Percentiles rank a stretch among this genome's conserved stretches.
phyloP scores from a whole-genome alignment of 2,329 filamentous ascomycete species.

The Curvularia lunata region DNA sequence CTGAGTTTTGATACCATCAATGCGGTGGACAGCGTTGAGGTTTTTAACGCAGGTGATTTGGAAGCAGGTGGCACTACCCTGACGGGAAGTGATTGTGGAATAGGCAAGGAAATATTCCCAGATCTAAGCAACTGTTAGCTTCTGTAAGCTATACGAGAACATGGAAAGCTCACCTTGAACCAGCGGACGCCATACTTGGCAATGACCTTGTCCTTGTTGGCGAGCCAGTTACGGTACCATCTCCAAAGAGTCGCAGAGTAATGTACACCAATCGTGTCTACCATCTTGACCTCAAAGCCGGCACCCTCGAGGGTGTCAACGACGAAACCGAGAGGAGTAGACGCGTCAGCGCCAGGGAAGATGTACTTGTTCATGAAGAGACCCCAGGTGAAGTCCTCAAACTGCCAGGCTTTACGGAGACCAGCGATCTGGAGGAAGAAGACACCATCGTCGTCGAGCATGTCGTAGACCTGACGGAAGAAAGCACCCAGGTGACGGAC shows the following conservation, averaged over 20 bases:
- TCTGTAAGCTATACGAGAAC: background rate
- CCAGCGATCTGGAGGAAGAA: slow-evolving; percentile 97
- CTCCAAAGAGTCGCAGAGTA: slow-evolving; percentile 96
- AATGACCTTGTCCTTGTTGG: slow-evolving; percentile 87
- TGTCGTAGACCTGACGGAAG: slow-evolving; percentile 85
- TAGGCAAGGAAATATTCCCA: slow-evolving; percentile 92
- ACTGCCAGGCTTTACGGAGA: slow-evolving; percentile 94
- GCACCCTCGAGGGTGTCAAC: slow-evolving; percentile 83
- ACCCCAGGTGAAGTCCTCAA: slow-evolving; percentile 97
- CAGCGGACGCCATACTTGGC: slow-evolving; percentile 95
- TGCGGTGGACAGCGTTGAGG: slow-evolving; percentile 82
- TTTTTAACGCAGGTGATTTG: slow-evolving; percentile 90
- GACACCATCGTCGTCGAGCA: slow-evolving; percentile 94
- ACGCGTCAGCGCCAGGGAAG: slow-evolving; percentile 96
- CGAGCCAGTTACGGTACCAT: slow-evolving; percentile 99
- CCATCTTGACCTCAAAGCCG: slow-evolving; percentile 86
- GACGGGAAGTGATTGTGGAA: slow-evolving; percentile 82
- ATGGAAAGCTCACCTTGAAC: slow-evolving; percentile 77
- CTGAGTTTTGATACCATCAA: slow-evolving; percentile 74
- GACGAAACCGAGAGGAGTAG: slow-evolving; percentile 88
- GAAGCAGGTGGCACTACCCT: slow-evolving; percentile 84
- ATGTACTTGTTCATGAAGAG: slow-evolving; percentile 99
- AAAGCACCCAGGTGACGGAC: slow-evolving; percentile 85
- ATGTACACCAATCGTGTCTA: slow-evolving; percentile 95
- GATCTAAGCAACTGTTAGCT: slow-evolving; percentile 62